Conservation (phyloP, 805 yeast genomes). For the Sugiyamaella floridensis region DNA sequence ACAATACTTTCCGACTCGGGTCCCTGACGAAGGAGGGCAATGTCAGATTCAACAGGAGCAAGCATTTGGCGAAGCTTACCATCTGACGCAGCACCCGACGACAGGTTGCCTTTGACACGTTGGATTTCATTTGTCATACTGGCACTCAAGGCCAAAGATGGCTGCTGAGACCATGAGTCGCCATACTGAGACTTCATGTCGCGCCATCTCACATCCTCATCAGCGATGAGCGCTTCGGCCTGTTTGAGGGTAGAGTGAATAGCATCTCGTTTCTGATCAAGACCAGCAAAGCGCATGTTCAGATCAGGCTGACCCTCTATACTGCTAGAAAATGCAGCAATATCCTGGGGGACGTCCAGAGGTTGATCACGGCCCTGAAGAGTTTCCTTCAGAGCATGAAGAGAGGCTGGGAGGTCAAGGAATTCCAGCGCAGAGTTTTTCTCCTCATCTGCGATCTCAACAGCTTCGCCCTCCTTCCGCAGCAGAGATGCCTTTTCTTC, state of each 20-base stretch:
- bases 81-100: conserved; percentile 38
- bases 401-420: conserved; percentile 63
- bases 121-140: conserved; percentile 25
- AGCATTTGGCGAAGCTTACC: conserved; percentile 52
- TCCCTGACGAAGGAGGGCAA: conserved; percentile 42
- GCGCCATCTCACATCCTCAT: conserved; percentile 34
- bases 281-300: conserved; percentile 16
- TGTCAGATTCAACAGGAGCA: conserved; percentile 36
- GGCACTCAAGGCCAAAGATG: conserved; percentile 26
- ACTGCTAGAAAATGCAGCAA: conserved; percentile 23
- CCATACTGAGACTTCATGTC: conserved; percentile 33
- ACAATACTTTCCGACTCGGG: conserved; percentile 37
- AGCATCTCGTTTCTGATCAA: conserved; percentile 22
- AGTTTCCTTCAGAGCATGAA: conserved; percentile 41
- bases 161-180: conserved; percentile 36
- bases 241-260: conserved; percentile 26
- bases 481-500: conserved; percentile 79
- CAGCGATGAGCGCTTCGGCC: conserved; percentile 22
- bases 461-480: conserved; percentile 65
- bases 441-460: conserved; percentile 75
- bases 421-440: conserved; percentile 72
- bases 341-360: conserved; percentile 36
- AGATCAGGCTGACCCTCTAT: conserved; percentile 22
- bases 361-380: conserved; percentile 25
- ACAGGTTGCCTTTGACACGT: conserved; percentile 30